phyloP scores from a whole-genome alignment of 768 basidiomycete genomes.

The Tremella mesenterica region DNA sequence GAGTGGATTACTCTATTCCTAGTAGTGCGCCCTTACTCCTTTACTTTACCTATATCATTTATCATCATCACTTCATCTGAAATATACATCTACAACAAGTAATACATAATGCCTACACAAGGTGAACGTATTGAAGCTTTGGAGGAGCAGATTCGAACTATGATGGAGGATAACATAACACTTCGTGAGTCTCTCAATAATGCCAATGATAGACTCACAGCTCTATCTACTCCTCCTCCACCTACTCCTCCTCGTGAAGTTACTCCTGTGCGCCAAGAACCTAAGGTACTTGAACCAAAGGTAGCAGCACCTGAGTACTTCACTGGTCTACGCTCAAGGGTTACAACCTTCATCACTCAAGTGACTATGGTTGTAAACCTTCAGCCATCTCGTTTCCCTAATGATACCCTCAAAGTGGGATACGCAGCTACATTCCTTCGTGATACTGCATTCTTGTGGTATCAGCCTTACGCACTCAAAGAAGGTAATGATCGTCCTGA shows the following conservation, averaged over 20 bases:
- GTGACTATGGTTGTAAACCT: not conserved
- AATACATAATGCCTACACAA: conserved; percentile 9
- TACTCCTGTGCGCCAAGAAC: too few species aligned
- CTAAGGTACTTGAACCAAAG: not conserved
- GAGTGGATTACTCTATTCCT: not conserved
- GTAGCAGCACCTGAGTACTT: not conserved
- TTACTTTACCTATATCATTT: not conserved
- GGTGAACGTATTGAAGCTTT: conserved; percentile 6
- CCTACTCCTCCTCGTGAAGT: too few species aligned
- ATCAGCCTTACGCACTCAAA: not conserved
- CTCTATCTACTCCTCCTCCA: not conserved
- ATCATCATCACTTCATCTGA: not conserved
- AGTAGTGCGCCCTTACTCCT: not conserved
- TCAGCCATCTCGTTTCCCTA: not conserved
- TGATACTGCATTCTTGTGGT: not conserved
- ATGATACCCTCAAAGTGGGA: not conserved
- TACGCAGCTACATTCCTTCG: not conserved
- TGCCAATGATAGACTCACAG: not conserved
- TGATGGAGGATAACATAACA: not conserved
- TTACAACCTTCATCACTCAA: too few species aligned
- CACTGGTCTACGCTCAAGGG: not conserved
- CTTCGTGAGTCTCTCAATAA: not conserved
- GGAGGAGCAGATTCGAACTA: not conserved
- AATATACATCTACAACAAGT: not conserved
- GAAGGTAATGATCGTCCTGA: not conserved